Evolutionary conservation across 768 basidiomycete genomes (phyloP).

Genomic region (Hemileccinum impolitum): DNA sequence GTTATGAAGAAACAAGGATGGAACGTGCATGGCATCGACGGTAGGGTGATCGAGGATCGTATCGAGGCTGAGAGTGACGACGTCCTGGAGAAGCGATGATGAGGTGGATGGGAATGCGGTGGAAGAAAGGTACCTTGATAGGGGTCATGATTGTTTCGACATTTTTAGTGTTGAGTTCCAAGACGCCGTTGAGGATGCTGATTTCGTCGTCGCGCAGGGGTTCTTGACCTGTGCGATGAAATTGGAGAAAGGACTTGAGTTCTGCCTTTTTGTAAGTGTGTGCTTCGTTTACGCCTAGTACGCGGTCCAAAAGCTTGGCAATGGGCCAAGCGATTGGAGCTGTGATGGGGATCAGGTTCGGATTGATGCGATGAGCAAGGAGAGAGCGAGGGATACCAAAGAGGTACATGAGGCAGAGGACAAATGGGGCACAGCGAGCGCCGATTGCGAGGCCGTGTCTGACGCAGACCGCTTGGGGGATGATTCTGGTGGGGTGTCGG

Average conservation of each 20-base stretch:
- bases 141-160: slow-evolving; percentile 83
- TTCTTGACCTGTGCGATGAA: slow-evolving; percentile 75
- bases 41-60: slow-evolving; percentile 73
- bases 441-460: slow-evolving; percentile 81
- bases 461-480: slow-evolving; percentile 70
- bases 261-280: slow-evolving; percentile 83
- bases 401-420: slow-evolving; percentile 69
- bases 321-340: slow-evolving; percentile 76
- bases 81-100: slow-evolving; percentile 44
- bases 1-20: not conserved
- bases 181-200: slow-evolving; percentile 72
- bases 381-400: slow-evolving; percentile 33
- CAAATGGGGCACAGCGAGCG: slow-evolving; percentile 72
- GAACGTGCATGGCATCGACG: slow-evolving; percentile 69
- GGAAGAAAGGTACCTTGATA: slow-evolving; percentile 50
- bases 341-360: slow-evolving; percentile 19
- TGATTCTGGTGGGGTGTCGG: slow-evolving; percentile 42
- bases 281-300: slow-evolving; percentile 71
- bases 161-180: slow-evolving; percentile 73
- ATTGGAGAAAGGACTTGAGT: slow-evolving; percentile 74
- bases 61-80: slow-evolving; percentile 75
- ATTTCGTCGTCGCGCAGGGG: slow-evolving; percentile 78
- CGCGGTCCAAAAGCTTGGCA: slow-evolving; percentile 71
- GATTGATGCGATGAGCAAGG: not conserved
- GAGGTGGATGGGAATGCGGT: not conserved